phyloP scores from a whole-genome alignment of 352 stramenopile genomes.

The Globisporangium camurandrum region DNA sequence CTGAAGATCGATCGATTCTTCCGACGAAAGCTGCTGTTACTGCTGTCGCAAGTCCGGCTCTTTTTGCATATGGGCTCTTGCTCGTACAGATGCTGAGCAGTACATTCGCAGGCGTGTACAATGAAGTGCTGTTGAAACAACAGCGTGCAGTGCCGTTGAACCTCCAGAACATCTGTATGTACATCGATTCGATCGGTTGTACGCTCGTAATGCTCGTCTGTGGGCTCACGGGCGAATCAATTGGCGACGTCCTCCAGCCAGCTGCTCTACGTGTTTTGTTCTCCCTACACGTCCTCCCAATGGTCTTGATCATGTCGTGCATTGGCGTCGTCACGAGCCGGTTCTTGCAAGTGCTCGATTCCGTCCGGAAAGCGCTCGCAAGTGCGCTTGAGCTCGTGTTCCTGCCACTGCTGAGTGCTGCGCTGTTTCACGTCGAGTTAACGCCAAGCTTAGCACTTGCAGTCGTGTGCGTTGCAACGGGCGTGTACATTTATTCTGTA shows the following conservation, averaged over 20 bases:
- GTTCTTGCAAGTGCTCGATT: constrained; percentile 78
- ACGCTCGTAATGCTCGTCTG: constrained; percentile 58
- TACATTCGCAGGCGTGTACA: constrained; percentile 80
- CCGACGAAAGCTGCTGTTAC: background rate
- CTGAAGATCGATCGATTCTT: too few relatives aligned
- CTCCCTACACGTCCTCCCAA: constrained; percentile 63
- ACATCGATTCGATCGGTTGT: constrained; percentile 72
- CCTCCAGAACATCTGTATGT: constrained; percentile 84
- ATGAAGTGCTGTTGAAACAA: constrained; percentile 77
- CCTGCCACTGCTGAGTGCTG: constrained; percentile 45
- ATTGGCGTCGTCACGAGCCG: constrained; percentile 77
- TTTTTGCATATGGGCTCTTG: constrained; percentile 51
- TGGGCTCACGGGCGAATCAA: constrained; percentile 61
- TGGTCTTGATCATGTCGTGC: constrained; percentile 81
- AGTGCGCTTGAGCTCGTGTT: constrained; percentile 72
- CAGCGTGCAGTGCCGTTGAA: constrained; percentile 61
- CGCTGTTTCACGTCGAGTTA: constrained; percentile 57
- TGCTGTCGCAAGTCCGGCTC: constrained; percentile 10
- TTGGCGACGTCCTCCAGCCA: constrained; percentile 37
- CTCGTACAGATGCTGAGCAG: constrained; percentile 75
- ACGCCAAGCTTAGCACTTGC: constrained; percentile 45
- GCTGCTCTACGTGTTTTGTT: constrained; percentile 52
- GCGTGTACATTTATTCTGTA: constrained; percentile 77
- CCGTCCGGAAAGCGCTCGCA: constrained; percentile 71
- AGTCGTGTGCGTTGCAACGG: constrained; percentile 59